These are phyloP conservation scores for Sherardia arvensis DNA, from an alignment of 257 asterid species.

Conservation along the genomic window DNA sequence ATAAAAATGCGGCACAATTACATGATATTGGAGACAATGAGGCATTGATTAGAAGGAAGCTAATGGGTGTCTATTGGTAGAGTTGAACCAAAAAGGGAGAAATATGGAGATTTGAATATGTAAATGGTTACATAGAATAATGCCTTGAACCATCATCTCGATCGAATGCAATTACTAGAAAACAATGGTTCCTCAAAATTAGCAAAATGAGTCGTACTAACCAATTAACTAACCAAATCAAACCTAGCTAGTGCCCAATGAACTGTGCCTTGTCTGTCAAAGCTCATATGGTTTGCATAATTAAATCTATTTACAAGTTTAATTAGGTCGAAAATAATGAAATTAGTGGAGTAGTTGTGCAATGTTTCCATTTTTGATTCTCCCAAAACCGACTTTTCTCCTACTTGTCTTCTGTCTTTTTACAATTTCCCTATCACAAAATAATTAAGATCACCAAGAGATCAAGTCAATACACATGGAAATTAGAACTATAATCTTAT, in stretches of 20 bases:
- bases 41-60: background rate
- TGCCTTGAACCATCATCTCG: background rate
- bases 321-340: conserved; percentile 8
- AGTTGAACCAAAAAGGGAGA: too few species aligned
- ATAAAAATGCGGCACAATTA: background rate
- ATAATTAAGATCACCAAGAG: background rate
- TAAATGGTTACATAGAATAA: background rate
- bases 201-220: conserved; percentile 19
- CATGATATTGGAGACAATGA: background rate
- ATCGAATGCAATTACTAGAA: conserved; percentile 18
- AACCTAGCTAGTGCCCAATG: conserved; percentile 39
- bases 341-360: conserved; percentile 52
- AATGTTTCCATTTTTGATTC: conserved; percentile 37
- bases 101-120: background rate
- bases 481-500: background rate
- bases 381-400: conserved; percentile 48
- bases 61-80: background rate
- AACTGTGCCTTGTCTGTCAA: conserved; percentile 43
- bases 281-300: conserved; percentile 12
- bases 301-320: conserved; percentile 1
- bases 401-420: conserved; percentile 39
- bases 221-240: conserved; percentile 3
- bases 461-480: background rate
- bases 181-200: conserved; percentile 34
- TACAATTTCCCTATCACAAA: background rate